These are phyloP conservation scores for Penicillium sp. DNA, from an alignment of 2,329 filamentous ascomycete genomes.

Conservation along the genomic window DNA sequence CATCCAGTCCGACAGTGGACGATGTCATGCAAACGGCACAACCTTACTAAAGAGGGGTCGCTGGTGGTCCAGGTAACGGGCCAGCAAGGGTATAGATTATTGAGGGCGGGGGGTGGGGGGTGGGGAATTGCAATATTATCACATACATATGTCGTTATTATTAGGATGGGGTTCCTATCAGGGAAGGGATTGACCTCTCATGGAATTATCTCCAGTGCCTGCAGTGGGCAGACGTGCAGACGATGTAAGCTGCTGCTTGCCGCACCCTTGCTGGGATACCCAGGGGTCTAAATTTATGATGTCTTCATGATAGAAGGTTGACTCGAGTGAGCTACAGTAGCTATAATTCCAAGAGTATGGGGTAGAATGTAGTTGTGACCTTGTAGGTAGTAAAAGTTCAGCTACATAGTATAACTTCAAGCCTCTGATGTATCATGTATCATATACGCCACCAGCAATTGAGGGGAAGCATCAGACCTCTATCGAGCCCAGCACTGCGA, in stretches of 20 bases:
- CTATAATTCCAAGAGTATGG: background rate
- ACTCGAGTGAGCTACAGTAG: background rate
- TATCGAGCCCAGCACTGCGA: background rate
- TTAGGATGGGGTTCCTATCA: constrained; percentile 4
- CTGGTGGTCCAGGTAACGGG: background rate
- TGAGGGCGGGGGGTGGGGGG: too few species aligned
- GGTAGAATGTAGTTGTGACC: too few species aligned
- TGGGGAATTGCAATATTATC: background rate
- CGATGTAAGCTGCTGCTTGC: constrained; percentile 24
- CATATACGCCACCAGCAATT: constrained; percentile 5
- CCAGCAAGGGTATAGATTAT: background rate
- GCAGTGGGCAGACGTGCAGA: constrained; percentile 20
- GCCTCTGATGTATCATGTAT: constrained; percentile 17
- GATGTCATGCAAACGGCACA: constrained; percentile 31
- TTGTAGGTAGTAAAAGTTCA: background rate
- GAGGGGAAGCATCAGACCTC: background rate
- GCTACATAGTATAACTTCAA: constrained; percentile 1
- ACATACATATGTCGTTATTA: background rate
- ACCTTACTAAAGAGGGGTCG: background rate
- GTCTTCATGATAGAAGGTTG: background rate
- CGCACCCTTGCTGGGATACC: constrained; percentile 28
- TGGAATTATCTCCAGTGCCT: constrained; percentile 26
- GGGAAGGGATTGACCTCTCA: constrained; percentile 15
- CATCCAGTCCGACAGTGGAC: constrained; percentile 23
- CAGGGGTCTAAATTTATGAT: background rate